Percentiles rank a stretch among this genome's conserved stretches.
phyloP scores from a whole-genome alignment of 2,329 filamentous ascomycete species.

The Pseudogymnoascus sp. region DNA sequence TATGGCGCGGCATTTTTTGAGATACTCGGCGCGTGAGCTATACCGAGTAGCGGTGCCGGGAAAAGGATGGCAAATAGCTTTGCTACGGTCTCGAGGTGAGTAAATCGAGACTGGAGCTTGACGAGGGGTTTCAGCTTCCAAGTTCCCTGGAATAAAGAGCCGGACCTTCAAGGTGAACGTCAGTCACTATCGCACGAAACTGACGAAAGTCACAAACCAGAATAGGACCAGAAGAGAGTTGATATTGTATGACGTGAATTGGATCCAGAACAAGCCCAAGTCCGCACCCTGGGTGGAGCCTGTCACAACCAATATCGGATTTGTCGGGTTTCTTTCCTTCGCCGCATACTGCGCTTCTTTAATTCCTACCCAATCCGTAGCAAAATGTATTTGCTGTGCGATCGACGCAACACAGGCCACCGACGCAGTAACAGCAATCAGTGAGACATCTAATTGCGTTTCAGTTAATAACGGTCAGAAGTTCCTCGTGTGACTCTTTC shows the following conservation, averaged over 20 bases:
- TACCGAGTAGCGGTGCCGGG: constrained; percentile 5
- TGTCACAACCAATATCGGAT: not conserved
- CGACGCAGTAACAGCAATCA: not conserved
- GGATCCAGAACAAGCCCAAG: constrained; percentile 13
- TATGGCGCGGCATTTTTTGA: not conserved
- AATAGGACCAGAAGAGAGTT: constrained; percentile 13
- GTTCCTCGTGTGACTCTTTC: no score
- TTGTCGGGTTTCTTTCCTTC: not conserved
- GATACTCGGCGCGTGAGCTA: constrained; percentile 4
- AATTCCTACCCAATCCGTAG: not conserved
- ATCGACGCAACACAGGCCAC: not conserved
- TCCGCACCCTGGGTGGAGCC: constrained; percentile 8
- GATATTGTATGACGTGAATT: constrained; percentile 11
- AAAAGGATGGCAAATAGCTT: constrained; percentile 12
- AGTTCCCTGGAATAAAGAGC: not conserved
- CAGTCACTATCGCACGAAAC: not conserved
- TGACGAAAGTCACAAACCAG: constrained; percentile 9
- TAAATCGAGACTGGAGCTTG: not conserved
- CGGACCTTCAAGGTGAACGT: not conserved
- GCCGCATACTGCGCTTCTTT: not conserved
- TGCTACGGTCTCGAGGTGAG: not conserved
- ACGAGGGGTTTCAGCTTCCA: not conserved
- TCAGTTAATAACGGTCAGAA: not conserved
- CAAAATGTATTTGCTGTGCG: constrained; percentile 12
- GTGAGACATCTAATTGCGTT: constrained; percentile 3